phyloP scores from a whole-genome alignment of 2,329 filamentous ascomycete species.

The Bipolaris victoriae region DNA sequence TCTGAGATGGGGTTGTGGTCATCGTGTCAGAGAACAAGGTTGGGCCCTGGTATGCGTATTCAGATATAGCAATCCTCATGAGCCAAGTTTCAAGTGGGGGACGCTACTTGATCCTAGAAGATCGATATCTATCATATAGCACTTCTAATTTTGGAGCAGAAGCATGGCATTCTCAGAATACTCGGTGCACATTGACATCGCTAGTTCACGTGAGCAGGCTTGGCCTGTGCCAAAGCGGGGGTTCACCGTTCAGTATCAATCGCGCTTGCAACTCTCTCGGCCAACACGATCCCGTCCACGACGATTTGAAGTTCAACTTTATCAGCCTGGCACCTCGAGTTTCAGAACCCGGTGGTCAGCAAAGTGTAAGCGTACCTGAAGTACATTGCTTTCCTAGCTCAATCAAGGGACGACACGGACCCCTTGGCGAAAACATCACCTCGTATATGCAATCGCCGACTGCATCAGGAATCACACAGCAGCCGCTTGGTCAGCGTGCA shows the following conservation, averaged over 20 bases:
- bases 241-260: conserved; percentile 3
- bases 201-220: background rate
- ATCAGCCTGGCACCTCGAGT: background rate
- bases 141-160: background rate
- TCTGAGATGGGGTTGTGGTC: background rate
- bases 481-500: conserved; percentile 18
- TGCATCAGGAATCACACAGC: conserved; percentile 4
- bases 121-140: background rate
- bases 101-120: background rate
- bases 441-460: conserved; percentile 7
- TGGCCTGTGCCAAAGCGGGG: background rate
- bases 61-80: background rate
- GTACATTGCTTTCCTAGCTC: background rate
- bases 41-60: background rate
- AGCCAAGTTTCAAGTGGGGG: background rate
- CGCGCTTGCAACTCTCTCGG: background rate
- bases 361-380: background rate
- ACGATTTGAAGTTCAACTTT: background rate
- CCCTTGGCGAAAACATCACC: background rate
- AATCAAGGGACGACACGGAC: background rate
- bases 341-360: background rate
- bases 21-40: background rate
- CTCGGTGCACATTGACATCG: background rate
- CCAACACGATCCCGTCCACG: background rate
- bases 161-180: background rate